Evolutionary conservation across 805 yeast species (phyloP).

Genomic region (Candida coquimbonensis): DNA sequence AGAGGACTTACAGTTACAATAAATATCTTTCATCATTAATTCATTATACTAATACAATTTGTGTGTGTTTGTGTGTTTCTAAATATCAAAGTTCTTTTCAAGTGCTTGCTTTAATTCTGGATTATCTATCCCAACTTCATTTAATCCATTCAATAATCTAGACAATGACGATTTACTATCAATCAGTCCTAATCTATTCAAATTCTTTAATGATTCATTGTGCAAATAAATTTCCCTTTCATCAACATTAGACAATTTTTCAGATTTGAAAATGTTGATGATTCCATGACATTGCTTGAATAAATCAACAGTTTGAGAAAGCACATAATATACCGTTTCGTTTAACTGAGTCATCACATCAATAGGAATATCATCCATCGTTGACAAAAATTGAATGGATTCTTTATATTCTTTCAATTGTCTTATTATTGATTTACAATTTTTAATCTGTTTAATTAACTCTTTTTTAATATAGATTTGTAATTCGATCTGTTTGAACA

Average conservation of each 20-base stretch:
- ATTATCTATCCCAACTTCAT: slow-evolving; percentile 15
- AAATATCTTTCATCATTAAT: neutral
- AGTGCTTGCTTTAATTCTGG: slow-evolving; percentile 15
- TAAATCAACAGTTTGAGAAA: slow-evolving; percentile 34
- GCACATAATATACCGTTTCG: slow-evolving; percentile 39
- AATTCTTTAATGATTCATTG: slow-evolving; percentile 30
- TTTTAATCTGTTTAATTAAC: slow-evolving; percentile 32
- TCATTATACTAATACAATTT: neutral
- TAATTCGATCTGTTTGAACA: slow-evolving; percentile 33
- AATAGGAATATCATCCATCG: slow-evolving; percentile 2
- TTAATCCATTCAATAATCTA: slow-evolving; percentile 15
- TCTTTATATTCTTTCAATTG: slow-evolving; percentile 28
- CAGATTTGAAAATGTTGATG: slow-evolving; percentile 1
- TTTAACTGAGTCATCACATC: slow-evolving; percentile 21
- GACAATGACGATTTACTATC: slow-evolving; percentile 19
- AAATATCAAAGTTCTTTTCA: slow-evolving; percentile 14
- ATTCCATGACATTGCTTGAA: slow-evolving; percentile 12
- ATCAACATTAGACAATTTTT: slow-evolving; percentile 9
- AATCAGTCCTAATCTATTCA: slow-evolving; percentile 20
- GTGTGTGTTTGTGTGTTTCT: too few species aligned
- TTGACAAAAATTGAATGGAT: slow-evolving; percentile 25
- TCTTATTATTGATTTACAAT: slow-evolving; percentile 30
- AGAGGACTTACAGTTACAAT: neutral
- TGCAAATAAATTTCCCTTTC: slow-evolving; percentile 35
- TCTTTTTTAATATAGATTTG: slow-evolving; percentile 39